Conservation (phyloP, 352 stramenopile genomes). For the Aphanomyces euteiches region DNA sequence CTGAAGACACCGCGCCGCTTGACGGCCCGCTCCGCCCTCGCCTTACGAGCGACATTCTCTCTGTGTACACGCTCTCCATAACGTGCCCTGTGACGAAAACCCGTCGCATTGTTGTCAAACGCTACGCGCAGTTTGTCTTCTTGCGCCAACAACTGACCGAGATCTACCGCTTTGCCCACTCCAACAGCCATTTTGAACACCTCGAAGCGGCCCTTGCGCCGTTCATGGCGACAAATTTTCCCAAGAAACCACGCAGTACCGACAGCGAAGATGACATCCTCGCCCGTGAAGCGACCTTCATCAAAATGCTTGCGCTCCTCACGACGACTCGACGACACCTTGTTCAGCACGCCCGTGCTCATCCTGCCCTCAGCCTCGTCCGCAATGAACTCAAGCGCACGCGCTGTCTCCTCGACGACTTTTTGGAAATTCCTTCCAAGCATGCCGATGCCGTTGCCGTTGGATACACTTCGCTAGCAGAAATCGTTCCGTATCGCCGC, state of each 20-base stretch:
- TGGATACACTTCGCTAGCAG: not conserved
- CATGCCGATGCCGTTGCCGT: not conserved
- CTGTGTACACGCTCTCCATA: conserved; percentile 84
- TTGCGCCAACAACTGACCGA: conserved; percentile 67
- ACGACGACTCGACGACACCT: not conserved
- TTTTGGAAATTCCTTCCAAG: not conserved
- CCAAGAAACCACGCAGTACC: conserved; percentile 17
- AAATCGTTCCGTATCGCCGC: not conserved
- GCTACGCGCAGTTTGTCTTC: conserved; percentile 81
- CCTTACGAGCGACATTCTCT: conserved; percentile 37
- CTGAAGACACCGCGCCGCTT: too few species aligned
- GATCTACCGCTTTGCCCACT: conserved; percentile 19
- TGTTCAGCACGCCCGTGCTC: not conserved
- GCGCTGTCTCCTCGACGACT: not conserved
- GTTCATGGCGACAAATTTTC: not conserved
- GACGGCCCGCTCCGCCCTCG: not conserved
- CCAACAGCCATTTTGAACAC: not conserved
- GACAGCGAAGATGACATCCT: not conserved
- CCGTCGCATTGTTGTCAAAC: conserved; percentile 83
- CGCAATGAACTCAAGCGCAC: not conserved
- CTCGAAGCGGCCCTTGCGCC: not conserved
- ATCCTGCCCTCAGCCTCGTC: not conserved
- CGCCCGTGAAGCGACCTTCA: not conserved
- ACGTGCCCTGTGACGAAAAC: conserved; percentile 78
- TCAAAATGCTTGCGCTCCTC: not conserved